A percentile compares a stretch with the other conserved stretches of the same genome.
These are phyloP conservation scores for Posidonia oceanica DNA, from an alignment of 116 monocot species.

Conservation along the genomic window DNA sequence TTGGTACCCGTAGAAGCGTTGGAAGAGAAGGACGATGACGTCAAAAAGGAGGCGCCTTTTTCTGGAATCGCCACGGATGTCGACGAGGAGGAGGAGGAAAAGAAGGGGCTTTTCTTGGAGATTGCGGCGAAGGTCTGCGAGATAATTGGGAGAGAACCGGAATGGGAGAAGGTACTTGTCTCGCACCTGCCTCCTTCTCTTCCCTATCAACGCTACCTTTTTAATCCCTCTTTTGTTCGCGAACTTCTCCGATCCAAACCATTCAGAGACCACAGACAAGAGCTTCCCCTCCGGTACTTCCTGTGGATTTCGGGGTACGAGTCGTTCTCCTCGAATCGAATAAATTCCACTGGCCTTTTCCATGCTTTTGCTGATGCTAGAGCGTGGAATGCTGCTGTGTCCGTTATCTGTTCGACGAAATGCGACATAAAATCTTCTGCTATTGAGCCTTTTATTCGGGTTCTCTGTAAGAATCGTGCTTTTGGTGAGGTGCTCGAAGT, in stretches of 20 bases:
- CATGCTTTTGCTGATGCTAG: constrained; percentile 7
- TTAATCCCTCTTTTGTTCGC: constrained; percentile 24
- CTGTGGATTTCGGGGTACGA: constrained; percentile 27
- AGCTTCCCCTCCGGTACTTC: constrained; percentile 45
- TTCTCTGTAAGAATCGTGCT: constrained; percentile 8
- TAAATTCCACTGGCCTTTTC: constrained; percentile 13
- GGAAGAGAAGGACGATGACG: not conserved
- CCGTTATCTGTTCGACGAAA: constrained; percentile 34
- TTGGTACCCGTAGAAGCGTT: too few species aligned
- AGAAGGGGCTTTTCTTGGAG: too few species aligned
- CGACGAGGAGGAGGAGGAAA: too few species aligned
- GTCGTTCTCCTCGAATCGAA: not conserved
- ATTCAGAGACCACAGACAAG: not conserved
- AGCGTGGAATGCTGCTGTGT: constrained; percentile 26
- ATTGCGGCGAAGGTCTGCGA: constrained; percentile 21
- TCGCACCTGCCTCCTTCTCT: constrained; percentile 13
- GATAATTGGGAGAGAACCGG: constrained; percentile 21
- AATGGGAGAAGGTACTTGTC: constrained; percentile 35
- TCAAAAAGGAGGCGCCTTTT: not conserved
- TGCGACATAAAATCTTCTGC: constrained; percentile 12
- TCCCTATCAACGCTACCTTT: constrained; percentile 9
- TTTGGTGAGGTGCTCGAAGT: constrained; percentile 13
- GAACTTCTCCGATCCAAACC: constrained; percentile 21
- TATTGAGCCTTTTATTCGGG: constrained; percentile 20
- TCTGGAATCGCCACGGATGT: constrained; percentile 18